These are phyloP conservation scores for Phylloporus scabripes DNA, from an alignment of 768 basidiomycete species.

Conservation along the genomic window DNA sequence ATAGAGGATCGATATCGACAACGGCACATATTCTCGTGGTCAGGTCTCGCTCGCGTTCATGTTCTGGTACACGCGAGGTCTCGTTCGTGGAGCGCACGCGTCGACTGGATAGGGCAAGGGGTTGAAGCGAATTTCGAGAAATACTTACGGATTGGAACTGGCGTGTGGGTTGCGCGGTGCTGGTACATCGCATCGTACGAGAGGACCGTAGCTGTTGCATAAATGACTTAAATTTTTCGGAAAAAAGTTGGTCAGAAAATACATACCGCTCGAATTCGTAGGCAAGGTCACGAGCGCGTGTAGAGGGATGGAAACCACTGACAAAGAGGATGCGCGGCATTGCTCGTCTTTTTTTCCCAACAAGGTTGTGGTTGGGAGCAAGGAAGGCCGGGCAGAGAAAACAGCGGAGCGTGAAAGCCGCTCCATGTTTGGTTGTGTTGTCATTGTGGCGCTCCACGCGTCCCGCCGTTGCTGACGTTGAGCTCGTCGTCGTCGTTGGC, in stretches of 20 bases:
- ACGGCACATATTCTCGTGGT: slow-evolving; percentile 14
- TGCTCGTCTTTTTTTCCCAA: slow-evolving; percentile 8
- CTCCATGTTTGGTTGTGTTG: slow-evolving; percentile 30
- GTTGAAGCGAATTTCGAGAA: slow-evolving; percentile 21
- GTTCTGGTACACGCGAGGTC: slow-evolving; percentile 18
- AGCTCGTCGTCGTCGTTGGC: not conserved
- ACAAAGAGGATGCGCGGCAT: slow-evolving; percentile 87
- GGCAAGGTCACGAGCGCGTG: slow-evolving; percentile 78
- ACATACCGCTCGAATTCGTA: slow-evolving; percentile 81
- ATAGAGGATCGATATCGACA: slow-evolving; percentile 28
- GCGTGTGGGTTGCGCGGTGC: slow-evolving; percentile 77
- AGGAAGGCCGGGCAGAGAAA: slow-evolving; percentile 12
- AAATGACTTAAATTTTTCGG: slow-evolving; percentile 5
- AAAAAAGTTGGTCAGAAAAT: not conserved
- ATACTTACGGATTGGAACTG: slow-evolving; percentile 77
- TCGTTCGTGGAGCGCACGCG: slow-evolving; percentile 32
- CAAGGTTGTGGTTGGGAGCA: slow-evolving; percentile 20
- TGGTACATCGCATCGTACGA: slow-evolving; percentile 86
- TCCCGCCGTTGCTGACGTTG: slow-evolving; percentile 5
- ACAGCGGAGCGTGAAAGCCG: slow-evolving; percentile 29
- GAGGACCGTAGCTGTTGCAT: slow-evolving; percentile 64
- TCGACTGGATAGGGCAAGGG: slow-evolving; percentile 36
- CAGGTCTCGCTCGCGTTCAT: slow-evolving; percentile 29
- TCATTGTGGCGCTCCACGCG: slow-evolving; percentile 30
- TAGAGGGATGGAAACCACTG: slow-evolving; percentile 78